Percentiles rank a stretch among this genome's conserved stretches.
These are phyloP conservation scores for Chamaecrista fasciculata DNA, from an alignment of 306 rosid species.

Conservation along the genomic window DNA sequence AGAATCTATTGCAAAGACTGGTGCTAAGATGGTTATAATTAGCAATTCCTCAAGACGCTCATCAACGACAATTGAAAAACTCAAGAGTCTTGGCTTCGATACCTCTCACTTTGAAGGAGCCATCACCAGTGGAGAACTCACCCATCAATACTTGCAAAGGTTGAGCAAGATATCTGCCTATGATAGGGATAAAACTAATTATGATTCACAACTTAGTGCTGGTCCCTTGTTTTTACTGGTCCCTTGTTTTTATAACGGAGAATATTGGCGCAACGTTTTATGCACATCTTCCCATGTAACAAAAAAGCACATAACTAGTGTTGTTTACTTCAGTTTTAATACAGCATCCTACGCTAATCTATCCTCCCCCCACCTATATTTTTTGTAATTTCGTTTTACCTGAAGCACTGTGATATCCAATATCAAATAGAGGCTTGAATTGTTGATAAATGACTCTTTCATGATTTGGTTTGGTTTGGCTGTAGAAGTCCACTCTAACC, in stretches of 20 bases:
- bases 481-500: neutral
- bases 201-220: neutral
- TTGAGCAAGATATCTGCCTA: slow-evolving; percentile 13
- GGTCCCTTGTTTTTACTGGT: neutral
- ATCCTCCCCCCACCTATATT: too few relatives aligned
- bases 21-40: slow-evolving; percentile 88
- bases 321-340: neutral
- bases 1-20: slow-evolving; percentile 64
- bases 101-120: slow-evolving; percentile 79
- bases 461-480: neutral
- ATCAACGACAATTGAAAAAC: slow-evolving; percentile 70
- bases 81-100: slow-evolving; percentile 82
- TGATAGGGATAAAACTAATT: neutral
- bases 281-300: neutral
- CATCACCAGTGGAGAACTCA: slow-evolving; percentile 88
- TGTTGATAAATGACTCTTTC: neutral
- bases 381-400: neutral
- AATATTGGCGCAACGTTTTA: neutral
- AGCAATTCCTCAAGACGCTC: slow-evolving; percentile 98
- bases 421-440: neutral
- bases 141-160: slow-evolving; percentile 81
- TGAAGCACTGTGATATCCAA: neutral
- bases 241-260: neutral
- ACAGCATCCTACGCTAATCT: neutral
- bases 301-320: neutral